Evolutionary conservation across 805 yeast species (phyloP).

Genomic region (Wickerhamomyces rabaulensis): DNA sequence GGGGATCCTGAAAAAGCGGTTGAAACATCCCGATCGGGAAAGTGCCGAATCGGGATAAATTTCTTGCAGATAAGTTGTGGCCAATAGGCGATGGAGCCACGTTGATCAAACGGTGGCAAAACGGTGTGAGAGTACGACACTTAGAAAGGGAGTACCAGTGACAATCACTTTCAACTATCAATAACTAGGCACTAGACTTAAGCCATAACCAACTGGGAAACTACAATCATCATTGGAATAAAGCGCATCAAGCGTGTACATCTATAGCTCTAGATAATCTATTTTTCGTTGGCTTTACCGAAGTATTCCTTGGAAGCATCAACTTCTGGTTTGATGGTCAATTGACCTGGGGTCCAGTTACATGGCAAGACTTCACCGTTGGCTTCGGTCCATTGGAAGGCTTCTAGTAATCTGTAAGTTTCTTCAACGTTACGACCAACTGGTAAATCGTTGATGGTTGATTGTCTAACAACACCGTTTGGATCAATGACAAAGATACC

Average conservation of each 20-base stretch:
- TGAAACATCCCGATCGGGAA: too few species aligned
- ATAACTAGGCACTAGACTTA: too few species aligned
- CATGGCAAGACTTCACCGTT: constrained; percentile 99
- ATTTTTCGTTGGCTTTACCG: constrained; percentile 42
- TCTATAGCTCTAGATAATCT: neutral
- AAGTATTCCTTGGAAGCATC: constrained; percentile 77
- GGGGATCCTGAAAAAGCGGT: too few species aligned
- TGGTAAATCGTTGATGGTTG: constrained; percentile 97
- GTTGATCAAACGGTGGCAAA: too few species aligned
- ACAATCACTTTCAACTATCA: too few species aligned
- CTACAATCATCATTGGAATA: too few species aligned
- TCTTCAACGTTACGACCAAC: constrained; percentile 99
- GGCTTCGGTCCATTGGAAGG: constrained; percentile 99
- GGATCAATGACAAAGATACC: constrained; percentile 98
- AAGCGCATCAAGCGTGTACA: neutral
- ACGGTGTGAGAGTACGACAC: too few species aligned
- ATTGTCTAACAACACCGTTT: constrained; percentile 89
- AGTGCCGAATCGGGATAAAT: too few species aligned
- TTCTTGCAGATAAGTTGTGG: too few species aligned
- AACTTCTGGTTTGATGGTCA: constrained; percentile 84
- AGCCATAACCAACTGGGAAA: too few species aligned
- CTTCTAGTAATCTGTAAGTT: constrained; percentile 95
- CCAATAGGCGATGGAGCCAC: too few species aligned
- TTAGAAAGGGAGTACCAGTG: too few species aligned
- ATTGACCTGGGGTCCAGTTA: constrained; percentile 96